Conservation (phyloP, 805 yeast genomes). For the Maudiozyma saulgeensis region DNA sequence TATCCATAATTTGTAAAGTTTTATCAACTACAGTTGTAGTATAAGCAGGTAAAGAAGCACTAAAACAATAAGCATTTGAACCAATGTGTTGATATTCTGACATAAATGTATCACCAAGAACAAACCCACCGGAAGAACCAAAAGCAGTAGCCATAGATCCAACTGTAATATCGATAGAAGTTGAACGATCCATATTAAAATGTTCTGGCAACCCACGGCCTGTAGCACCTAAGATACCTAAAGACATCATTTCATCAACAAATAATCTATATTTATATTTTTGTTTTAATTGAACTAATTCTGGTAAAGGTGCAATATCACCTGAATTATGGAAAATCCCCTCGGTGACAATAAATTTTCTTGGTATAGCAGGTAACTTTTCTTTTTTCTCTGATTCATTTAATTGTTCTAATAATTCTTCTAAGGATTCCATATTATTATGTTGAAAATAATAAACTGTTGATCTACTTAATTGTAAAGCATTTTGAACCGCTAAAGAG, state of each 20-base stretch:
- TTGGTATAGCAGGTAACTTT: conserved; percentile 53
- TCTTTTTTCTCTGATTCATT: conserved; percentile 52
- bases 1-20: conserved; percentile 42
- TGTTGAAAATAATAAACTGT: conserved; percentile 68
- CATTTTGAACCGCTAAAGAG: conserved; percentile 74
- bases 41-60: conserved; percentile 92
- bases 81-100: conserved; percentile 87
- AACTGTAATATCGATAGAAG: conserved; percentile 70
- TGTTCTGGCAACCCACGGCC: conserved; percentile 85
- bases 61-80: conserved; percentile 81
- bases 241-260: conserved; percentile 77
- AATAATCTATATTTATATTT: conserved; percentile 78
- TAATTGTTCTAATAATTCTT: conserved; percentile 52
- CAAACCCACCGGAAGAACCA: conserved; percentile 88
- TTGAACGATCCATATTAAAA: conserved; percentile 50
- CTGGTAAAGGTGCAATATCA: conserved; percentile 62
- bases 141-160: conserved; percentile 79
- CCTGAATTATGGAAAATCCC: conserved; percentile 79
- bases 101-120: conserved; percentile 77
- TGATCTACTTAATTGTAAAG: conserved; percentile 77
- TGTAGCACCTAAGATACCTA: conserved; percentile 75
- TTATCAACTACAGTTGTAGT: conserved; percentile 59
- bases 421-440: conserved; percentile 79
- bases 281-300: conserved; percentile 62
- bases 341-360: conserved; percentile 88